Evolutionary conservation across 2,329 filamentous ascomycete species (phyloP), one percentile per base, ranked within the genome.

Genomic region (Phoma sp.): DNA sequence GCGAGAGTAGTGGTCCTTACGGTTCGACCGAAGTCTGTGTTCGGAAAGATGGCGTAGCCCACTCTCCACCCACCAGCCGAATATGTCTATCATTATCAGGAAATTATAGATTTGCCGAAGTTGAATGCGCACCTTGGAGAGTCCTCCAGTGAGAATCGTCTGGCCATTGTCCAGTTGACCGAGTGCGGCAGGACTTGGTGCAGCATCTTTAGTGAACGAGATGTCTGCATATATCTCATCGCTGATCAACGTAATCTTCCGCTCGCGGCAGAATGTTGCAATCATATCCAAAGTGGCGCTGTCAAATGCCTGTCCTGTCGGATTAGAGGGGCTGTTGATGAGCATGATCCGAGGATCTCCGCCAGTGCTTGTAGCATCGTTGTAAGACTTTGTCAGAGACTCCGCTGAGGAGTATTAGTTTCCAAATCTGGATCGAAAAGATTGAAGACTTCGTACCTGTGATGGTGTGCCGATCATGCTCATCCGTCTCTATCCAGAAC

Each of bases 251-350:
- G 48, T 46, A 13, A 52, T 45, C 4, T 22, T 27, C 8, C 24
- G 33, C 18, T 45, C 25, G 7, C 23, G 18, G 13, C 48, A 52
- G 30, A 52, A 52, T 24, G 8, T 30, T 4, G 25, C 22, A 13
- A 52, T 38, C 7, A 10, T 29, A 3, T 37, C 48, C 7, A 45
- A 4, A 13, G n/a, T 42, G 8, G 29, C n/a, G 18, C 22, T 13
- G 7, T n/a, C 44, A 18, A 30, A 52, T 4, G 38, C 24, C 7
- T 35, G 40, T 6, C 48, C 48, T n/a, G 48, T 52, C 7, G 48
- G 48, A 18, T 52, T 52, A n/a, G 48, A 52, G 4, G 48, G 48
- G 32, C 48, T 52, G 35, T 52, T 52, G 40, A 52, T 33, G 7
- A 52, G 48, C 40, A 52, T 32, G 11, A 45, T 39, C 6, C 48